Conservation (phyloP, 257 asterid species). For the Henckelia pumila region DNA sequence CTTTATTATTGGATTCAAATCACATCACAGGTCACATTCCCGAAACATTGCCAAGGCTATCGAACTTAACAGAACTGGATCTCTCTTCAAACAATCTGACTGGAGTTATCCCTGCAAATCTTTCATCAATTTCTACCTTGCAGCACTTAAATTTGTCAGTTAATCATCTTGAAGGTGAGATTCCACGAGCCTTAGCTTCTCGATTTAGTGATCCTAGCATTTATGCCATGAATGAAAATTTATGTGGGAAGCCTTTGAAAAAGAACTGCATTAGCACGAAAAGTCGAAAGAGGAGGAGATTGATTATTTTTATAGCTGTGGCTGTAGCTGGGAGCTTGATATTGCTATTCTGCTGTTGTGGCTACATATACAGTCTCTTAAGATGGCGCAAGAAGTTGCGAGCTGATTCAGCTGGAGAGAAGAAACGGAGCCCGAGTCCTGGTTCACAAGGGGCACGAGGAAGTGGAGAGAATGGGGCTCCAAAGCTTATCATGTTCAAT, state of each 20-base stretch:
- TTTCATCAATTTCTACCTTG: conserved; percentile 42
- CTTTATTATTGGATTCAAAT: conserved; percentile 54
- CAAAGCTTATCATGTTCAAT: conserved; percentile 76
- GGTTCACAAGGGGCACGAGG: conserved; percentile 61
- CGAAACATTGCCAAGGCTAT: conserved; percentile 39
- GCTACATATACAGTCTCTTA: conserved; percentile 57
- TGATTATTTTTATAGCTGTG: conserved; percentile 55
- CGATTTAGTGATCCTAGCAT: conserved; percentile 63
- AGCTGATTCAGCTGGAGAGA: conserved; percentile 53
- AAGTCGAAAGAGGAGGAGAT: conserved; percentile 43
- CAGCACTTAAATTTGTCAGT: conserved; percentile 52
- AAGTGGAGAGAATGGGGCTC: conserved; percentile 73
- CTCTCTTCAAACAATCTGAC: conserved; percentile 54
- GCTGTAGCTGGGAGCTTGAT: conserved; percentile 59
- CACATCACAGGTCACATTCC: conserved; percentile 62
- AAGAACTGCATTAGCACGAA: conserved; percentile 37
- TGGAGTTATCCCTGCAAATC: conserved; percentile 57
- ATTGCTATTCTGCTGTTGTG: conserved; percentile 53
- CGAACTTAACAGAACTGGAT: conserved; percentile 42
- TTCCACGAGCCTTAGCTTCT: conserved; percentile 57
- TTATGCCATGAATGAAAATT: conserved; percentile 45
- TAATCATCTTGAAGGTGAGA: conserved; percentile 70
- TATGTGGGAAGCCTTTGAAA: conserved; percentile 66
- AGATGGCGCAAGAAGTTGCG: conserved; percentile 63
- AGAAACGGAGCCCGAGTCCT: conserved; percentile 80